phyloP scores from a whole-genome alignment of 106 monocot genomes.

The Narthecium ossifragum region DNA sequence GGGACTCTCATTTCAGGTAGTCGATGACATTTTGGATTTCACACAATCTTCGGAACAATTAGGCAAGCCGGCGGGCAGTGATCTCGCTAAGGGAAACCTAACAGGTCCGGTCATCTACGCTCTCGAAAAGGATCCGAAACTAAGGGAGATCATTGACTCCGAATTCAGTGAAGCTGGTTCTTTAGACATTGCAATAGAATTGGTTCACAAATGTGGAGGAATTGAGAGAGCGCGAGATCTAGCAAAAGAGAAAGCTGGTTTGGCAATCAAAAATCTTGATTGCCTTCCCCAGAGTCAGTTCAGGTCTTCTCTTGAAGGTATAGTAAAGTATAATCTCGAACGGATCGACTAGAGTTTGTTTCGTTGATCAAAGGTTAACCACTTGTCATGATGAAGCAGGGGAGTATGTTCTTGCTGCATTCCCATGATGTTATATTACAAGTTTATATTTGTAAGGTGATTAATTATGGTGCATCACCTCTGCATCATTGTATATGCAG shows the following conservation, averaged over 20 bases:
- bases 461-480: too few relatives aligned
- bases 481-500: background rate
- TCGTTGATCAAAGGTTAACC: background rate
- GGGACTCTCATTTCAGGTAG: constrained; percentile 90
- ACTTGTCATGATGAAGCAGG: background rate
- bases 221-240: constrained; percentile 63
- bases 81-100: constrained; percentile 82
- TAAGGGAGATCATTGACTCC: constrained; percentile 81
- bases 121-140: constrained; percentile 47
- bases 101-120: constrained; percentile 98
- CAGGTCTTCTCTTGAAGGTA: constrained; percentile 58
- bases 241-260: constrained; percentile 65
- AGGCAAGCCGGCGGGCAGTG: constrained; percentile 78
- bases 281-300: constrained; percentile 67
- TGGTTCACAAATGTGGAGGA: constrained; percentile 57
- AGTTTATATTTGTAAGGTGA: too few relatives aligned
- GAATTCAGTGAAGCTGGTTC: constrained; percentile 75
- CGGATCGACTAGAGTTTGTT: constrained; percentile 37
- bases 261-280: constrained; percentile 60
- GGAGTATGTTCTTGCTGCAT: too few relatives aligned
- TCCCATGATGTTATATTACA: too few relatives aligned
- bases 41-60: constrained; percentile 89
- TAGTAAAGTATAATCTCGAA: constrained; percentile 84
- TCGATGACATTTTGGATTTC: constrained; percentile 93
- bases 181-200: constrained; percentile 57